Evolutionary conservation across 1,284 basidiomycete species (phyloP).

Genomic region (Apiotrichum siamense): DNA sequence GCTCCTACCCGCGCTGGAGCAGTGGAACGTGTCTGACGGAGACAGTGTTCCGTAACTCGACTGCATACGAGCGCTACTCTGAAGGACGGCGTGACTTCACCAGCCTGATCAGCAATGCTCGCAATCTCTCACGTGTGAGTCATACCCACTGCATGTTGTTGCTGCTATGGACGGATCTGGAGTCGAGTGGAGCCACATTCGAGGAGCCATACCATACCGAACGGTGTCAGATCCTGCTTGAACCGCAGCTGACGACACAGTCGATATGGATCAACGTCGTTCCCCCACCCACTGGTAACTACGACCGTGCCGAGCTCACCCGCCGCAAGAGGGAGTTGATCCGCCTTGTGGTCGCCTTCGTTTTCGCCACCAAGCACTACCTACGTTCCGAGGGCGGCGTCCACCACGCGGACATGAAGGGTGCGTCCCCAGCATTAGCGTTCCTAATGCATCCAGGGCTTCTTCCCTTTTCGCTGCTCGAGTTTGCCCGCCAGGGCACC

Average conservation of each 20-base stretch:
- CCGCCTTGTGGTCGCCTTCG: slow-evolving; percentile 55
- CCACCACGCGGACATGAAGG: slow-evolving; percentile 40
- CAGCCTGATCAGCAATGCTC: slow-evolving; percentile 49
- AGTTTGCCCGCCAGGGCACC: slow-evolving; percentile 13
- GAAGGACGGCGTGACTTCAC: slow-evolving; percentile 71
- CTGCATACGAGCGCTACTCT: slow-evolving; percentile 44
- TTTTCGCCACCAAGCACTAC: slow-evolving; percentile 41
- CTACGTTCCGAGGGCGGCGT: slow-evolving; percentile 42
- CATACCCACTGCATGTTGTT: too few relatives aligned
- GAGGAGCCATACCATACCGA: too few relatives aligned
- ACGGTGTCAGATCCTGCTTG: too few relatives aligned
- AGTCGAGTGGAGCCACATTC: background rate
- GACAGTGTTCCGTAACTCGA: slow-evolving; percentile 57
- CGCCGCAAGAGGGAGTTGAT: slow-evolving; percentile 65
- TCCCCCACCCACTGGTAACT: slow-evolving; percentile 49
- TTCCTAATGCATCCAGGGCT: slow-evolving; percentile 19
- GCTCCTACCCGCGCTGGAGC: too few relatives aligned
- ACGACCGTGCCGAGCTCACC: slow-evolving; percentile 53
- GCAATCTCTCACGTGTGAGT: slow-evolving; percentile 55
- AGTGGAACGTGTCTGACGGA: background rate
- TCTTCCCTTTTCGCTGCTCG: slow-evolving; percentile 28
- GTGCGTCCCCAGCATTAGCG: slow-evolving; percentile 18
- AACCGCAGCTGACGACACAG: slow-evolving; percentile 14
- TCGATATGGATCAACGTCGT: slow-evolving; percentile 73
- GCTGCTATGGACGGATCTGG: too few relatives aligned